phyloP scores from a whole-genome alignment of 352 stramenopile genomes.

The Phytopythium ostracodes region DNA sequence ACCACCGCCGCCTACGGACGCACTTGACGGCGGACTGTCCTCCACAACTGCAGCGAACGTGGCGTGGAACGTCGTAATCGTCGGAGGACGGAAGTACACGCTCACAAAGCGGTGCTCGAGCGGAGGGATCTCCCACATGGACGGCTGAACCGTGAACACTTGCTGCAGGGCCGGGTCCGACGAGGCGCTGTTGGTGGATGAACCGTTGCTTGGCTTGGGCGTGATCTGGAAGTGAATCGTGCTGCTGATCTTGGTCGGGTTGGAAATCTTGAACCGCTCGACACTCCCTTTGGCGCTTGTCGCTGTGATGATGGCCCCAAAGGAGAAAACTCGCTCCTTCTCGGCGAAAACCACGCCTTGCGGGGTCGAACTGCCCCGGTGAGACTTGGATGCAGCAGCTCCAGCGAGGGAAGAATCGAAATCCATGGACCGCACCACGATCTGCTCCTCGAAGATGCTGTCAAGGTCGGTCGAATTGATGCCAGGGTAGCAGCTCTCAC shows the following conservation, averaged over 20 bases:
- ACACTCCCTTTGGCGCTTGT: constrained; percentile 68
- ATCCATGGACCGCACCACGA: constrained; percentile 79
- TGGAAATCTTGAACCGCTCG: constrained; percentile 94
- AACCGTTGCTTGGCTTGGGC: constrained; percentile 13
- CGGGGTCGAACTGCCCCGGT: background rate
- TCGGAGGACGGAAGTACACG: constrained; percentile 90
- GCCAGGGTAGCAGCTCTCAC: constrained; percentile 92
- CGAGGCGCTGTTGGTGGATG: constrained; percentile 8
- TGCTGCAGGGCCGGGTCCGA: constrained; percentile 4
- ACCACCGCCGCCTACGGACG: constrained; percentile 4
- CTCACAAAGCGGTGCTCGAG: constrained; percentile 94
- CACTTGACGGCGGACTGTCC: constrained; percentile 43
- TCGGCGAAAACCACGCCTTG: constrained; percentile 73
- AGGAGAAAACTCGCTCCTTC: constrained; percentile 85
- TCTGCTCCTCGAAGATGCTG: constrained; percentile 95
- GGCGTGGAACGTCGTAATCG: constrained; percentile 82
- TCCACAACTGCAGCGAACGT: constrained; percentile 83
- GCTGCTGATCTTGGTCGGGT: constrained; percentile 93
- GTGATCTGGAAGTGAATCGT: constrained; percentile 82
- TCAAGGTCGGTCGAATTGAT: constrained; percentile 87
- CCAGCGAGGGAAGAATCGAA: constrained; percentile 17
- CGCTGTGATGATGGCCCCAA: constrained; percentile 76
- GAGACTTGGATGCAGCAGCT: background rate
- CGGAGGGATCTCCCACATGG: constrained; percentile 90
- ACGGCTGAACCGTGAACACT: constrained; percentile 88